phyloP scores from a whole-genome alignment of 371 early-diverging fungal genomes.

The Capniomyces stellatus region DNA sequence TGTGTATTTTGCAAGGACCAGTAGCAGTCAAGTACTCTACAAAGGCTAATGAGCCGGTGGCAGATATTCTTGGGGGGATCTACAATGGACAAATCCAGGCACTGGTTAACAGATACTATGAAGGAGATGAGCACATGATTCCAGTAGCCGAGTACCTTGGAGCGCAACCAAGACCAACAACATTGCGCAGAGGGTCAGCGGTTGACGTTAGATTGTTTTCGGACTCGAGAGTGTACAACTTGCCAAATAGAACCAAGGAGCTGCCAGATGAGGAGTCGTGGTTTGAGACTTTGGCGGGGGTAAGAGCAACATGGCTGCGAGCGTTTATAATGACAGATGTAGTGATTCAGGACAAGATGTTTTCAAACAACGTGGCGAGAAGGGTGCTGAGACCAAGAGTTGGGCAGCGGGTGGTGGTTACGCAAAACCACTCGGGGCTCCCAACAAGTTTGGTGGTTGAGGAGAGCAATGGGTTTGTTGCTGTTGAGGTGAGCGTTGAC shows the following conservation, averaged over 20 bases:
- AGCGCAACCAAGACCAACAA: constrained; percentile 17
- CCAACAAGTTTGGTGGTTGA: background rate
- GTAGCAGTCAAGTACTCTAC: constrained; percentile 67
- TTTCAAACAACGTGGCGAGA: constrained; percentile 57
- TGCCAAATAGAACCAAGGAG: constrained; percentile 11
- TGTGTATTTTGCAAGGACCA: constrained; percentile 91
- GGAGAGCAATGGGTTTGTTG: constrained; percentile 2
- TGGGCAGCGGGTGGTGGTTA: constrained; percentile 41
- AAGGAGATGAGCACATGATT: constrained; percentile 36
- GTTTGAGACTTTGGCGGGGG: constrained; percentile 57
- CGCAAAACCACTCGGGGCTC: background rate
- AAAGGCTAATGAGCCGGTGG: constrained; percentile 70
- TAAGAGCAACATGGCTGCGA: constrained; percentile 61
- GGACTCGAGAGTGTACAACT: constrained; percentile 6
- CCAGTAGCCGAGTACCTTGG: constrained; percentile 74
- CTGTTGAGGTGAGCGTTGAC: constrained; percentile 36
- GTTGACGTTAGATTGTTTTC: constrained; percentile 6
- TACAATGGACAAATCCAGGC: constrained; percentile 62
- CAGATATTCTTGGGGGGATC: constrained; percentile 74
- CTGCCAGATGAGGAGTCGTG: constrained; percentile 51
- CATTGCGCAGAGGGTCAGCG: background rate
- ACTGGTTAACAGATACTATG: constrained; percentile 62
- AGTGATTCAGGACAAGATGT: constrained; percentile 61
- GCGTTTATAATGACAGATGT: constrained; percentile 66
- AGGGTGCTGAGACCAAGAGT: constrained; percentile 67